Evolutionary conservation across 2,329 filamentous ascomycete genomes (phyloP).

Genomic region (Purpureocillium takamizusanense): DNA sequence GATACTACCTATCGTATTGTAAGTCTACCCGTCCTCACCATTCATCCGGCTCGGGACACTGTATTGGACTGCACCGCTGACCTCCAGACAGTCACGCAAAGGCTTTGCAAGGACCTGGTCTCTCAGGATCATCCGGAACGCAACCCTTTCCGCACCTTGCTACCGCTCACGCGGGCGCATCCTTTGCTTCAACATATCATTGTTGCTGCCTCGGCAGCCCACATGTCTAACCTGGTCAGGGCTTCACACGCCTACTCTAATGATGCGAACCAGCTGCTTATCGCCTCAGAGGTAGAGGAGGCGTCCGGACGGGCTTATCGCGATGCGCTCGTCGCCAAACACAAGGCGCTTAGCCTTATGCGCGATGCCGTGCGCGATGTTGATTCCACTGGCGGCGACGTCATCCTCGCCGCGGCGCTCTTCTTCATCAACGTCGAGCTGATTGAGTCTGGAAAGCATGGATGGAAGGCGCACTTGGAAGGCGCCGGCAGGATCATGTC

Average conservation of each 20-base stretch:
- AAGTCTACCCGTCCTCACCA: slow-evolving; percentile 9
- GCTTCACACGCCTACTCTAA: slow-evolving; percentile 13
- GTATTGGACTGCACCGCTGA: neutral
- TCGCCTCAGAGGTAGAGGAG: slow-evolving; percentile 6
- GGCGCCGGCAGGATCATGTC: slow-evolving; percentile 35
- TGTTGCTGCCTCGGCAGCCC: slow-evolving; percentile 37
- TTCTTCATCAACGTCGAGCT: slow-evolving; percentile 43
- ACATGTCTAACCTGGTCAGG: slow-evolving; percentile 33
- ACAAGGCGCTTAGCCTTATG: slow-evolving; percentile 33
- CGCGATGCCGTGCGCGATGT: slow-evolving; percentile 28
- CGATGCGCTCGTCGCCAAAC: slow-evolving; percentile 36
- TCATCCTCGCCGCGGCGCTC: slow-evolving; percentile 35
- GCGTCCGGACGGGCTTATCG: slow-evolving; percentile 21
- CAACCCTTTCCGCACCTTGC: slow-evolving; percentile 37
- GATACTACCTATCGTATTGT: slow-evolving; percentile 34
- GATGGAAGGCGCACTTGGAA: slow-evolving; percentile 37
- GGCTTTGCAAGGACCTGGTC: slow-evolving; percentile 44
- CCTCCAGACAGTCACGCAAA: slow-evolving; percentile 29
- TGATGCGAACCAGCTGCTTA: neutral
- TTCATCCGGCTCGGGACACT: slow-evolving; percentile 6
- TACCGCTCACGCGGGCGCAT: slow-evolving; percentile 30
- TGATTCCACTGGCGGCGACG: slow-evolving; percentile 25
- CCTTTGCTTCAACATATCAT: slow-evolving; percentile 37
- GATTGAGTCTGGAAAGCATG: slow-evolving; percentile 37
- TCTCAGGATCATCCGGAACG: slow-evolving; percentile 31